Conservation (phyloP, 192 early-diverging fungal genomes). For the Mortierella antarctica region DNA sequence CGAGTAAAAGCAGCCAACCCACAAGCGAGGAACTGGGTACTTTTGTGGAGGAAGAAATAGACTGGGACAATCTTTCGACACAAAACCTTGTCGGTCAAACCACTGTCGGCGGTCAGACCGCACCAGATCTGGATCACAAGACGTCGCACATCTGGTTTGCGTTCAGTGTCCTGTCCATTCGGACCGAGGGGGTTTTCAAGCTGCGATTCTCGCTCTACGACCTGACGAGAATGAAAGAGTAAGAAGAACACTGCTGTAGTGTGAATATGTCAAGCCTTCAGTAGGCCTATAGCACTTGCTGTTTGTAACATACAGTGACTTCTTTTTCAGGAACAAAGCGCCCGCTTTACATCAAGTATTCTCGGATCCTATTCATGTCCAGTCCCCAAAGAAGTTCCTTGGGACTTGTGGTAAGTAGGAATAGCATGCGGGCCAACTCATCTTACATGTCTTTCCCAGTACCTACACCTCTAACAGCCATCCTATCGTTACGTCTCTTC, state of each 20-base stretch:
- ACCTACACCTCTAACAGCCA: not conserved
- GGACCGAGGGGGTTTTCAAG: slow-evolving; percentile 75
- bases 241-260: not conserved
- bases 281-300: not conserved
- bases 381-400: slow-evolving; percentile 77
- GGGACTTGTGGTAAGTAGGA: slow-evolving; percentile 54
- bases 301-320: not conserved
- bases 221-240: slow-evolving; percentile 61
- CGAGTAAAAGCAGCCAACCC: not conserved
- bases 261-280: slow-evolving; percentile 1
- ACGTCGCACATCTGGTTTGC: slow-evolving; percentile 72
- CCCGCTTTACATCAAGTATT: slow-evolving; percentile 56
- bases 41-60: not conserved
- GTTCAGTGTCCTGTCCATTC: slow-evolving; percentile 75
- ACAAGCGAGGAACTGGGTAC: not conserved
- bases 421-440: not conserved
- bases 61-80: slow-evolving; percentile 16
- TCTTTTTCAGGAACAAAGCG: not conserved
- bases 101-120: slow-evolving; percentile 27
- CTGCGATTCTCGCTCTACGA: slow-evolving; percentile 74
- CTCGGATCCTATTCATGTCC: slow-evolving; percentile 72
- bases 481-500: not conserved
- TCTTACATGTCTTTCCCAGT: not conserved
- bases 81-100: slow-evolving; percentile 42
- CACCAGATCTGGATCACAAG: slow-evolving; percentile 66